Evolutionary conservation across 768 basidiomycete genomes (phyloP).

Genomic region (Lyophyllum decastes): DNA sequence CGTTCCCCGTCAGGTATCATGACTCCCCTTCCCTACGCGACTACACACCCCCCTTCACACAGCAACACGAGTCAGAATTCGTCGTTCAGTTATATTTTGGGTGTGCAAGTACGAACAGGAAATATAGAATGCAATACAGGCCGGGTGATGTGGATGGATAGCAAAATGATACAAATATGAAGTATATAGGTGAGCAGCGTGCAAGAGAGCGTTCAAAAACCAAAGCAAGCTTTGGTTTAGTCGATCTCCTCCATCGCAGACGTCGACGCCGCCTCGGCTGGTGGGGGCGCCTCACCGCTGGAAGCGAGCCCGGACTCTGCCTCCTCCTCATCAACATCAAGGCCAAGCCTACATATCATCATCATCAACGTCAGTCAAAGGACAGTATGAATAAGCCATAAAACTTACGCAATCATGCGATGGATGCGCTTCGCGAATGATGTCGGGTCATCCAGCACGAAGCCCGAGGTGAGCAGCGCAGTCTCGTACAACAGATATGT

Average conservation of each 20-base stretch:
- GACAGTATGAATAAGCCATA: neutral
- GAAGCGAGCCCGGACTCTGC: conserved; percentile 41
- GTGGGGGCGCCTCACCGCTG: conserved; percentile 46
- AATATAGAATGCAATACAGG: neutral
- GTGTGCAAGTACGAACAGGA: neutral
- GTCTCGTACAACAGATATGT: conserved; percentile 98
- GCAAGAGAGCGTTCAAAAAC: conserved; percentile 19
- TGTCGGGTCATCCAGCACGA: conserved; percentile 93
- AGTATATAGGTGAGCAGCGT: conserved; percentile 30
- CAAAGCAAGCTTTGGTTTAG: conserved; percentile 36
- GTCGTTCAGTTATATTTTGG: neutral
- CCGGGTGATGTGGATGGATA: neutral
- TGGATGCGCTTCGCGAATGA: conserved; percentile 96
- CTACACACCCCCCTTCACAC: neutral
- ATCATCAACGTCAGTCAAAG: conserved; percentile 4
- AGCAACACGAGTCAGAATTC: neutral
- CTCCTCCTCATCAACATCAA: conserved; percentile 85
- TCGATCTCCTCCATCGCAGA: conserved; percentile 99
- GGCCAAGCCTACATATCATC: conserved; percentile 58
- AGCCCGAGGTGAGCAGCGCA: conserved; percentile 91
- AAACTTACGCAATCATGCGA: conserved; percentile 85
- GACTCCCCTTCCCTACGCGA: conserved; percentile 2
- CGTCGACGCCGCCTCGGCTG: conserved; percentile 60
- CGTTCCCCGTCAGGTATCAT: conserved; percentile 3
- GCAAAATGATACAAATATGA: conserved; percentile 8